Percentiles rank a stretch among this genome's conserved stretches.
Evolutionary conservation across 2,329 filamentous ascomycete species (phyloP).

Genomic region (Metarhizium guizhouense): DNA sequence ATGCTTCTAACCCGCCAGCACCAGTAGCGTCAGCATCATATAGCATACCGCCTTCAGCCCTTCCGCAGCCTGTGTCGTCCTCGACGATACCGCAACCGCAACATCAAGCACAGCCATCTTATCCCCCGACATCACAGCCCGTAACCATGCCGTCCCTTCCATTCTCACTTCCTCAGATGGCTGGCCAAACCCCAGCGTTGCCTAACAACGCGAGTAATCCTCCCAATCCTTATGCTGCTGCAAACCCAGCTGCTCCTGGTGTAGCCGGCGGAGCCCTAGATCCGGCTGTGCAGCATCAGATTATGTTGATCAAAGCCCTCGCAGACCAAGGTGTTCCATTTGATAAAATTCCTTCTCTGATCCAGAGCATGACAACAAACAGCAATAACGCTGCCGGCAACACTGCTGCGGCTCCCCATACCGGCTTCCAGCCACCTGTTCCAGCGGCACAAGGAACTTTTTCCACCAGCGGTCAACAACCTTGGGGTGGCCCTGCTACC

Average conservation of each 20-base stretch:
- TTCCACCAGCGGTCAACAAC: slow-evolving; percentile 20
- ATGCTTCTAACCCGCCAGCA: slow-evolving; percentile 26
- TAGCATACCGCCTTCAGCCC: slow-evolving; percentile 22
- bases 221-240: slow-evolving; percentile 20
- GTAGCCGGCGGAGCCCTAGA: slow-evolving; percentile 30
- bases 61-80: slow-evolving; percentile 23
- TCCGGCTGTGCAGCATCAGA: slow-evolving; percentile 57
- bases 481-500: slow-evolving; percentile 21
- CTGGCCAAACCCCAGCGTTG: slow-evolving; percentile 21
- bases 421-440: slow-evolving; percentile 28
- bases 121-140: slow-evolving; percentile 41
- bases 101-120: slow-evolving; percentile 21
- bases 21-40: slow-evolving; percentile 34
- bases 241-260: slow-evolving; percentile 25
- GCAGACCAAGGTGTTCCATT: slow-evolving; percentile 66
- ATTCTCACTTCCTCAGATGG: slow-evolving; percentile 27
- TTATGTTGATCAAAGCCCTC: slow-evolving; percentile 66
- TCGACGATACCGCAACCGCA: slow-evolving; percentile 17
- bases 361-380: slow-evolving; percentile 44
- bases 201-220: slow-evolving; percentile 14
- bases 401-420: slow-evolving; percentile 21
- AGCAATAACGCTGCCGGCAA: slow-evolving; percentile 23
- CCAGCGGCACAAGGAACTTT: slow-evolving; percentile 35
- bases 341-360: slow-evolving; percentile 61
- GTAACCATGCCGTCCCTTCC: slow-evolving; percentile 49